phyloP scores from a whole-genome alignment of 2,329 filamentous ascomycete species.

The Cadophora luteo-olivacea region DNA sequence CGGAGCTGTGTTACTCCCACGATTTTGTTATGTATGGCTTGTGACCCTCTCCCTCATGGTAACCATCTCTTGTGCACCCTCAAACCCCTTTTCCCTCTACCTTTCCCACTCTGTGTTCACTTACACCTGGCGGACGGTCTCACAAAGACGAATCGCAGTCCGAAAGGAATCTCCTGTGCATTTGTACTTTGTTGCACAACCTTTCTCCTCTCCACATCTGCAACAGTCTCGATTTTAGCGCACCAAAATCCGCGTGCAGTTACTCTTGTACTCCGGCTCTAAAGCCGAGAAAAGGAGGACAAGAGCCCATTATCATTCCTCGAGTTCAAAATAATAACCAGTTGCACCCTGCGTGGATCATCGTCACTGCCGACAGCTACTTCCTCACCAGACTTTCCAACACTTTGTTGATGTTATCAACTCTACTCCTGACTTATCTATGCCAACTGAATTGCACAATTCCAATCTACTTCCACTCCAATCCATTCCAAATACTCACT shows the following conservation, averaged over 20 bases:
- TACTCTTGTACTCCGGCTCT: not conserved
- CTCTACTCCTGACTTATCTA: not conserved
- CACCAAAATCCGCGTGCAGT: slow-evolving; percentile 5
- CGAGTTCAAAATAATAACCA: not conserved
- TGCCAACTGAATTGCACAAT: not conserved
- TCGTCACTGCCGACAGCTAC: not conserved
- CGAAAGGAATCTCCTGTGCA: slow-evolving; percentile 19
- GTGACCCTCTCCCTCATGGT: slow-evolving; percentile 16
- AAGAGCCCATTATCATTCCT: not conserved
- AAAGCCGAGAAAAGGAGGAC: slow-evolving; percentile 6
- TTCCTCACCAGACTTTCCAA: not conserved
- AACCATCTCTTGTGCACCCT: not conserved
- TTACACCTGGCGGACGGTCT: slow-evolving; percentile 6
- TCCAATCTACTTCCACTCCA: too few relatives aligned
- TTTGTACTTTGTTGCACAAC: slow-evolving; percentile 15
- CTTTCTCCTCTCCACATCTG: not conserved
- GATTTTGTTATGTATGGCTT: slow-evolving; percentile 8
- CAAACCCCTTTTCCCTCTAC: not conserved
- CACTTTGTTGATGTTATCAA: not conserved
- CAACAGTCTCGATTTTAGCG: slow-evolving; percentile 3
- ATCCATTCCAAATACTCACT: slow-evolving; percentile 13
- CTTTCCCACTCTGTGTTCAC: not conserved
- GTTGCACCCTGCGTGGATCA: slow-evolving; percentile 6
- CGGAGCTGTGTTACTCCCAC: not conserved
- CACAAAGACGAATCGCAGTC: slow-evolving; percentile 15